Evolutionary conservation across 257 asterid genomes (phyloP).

Genomic region (Solanum medicagineum): DNA sequence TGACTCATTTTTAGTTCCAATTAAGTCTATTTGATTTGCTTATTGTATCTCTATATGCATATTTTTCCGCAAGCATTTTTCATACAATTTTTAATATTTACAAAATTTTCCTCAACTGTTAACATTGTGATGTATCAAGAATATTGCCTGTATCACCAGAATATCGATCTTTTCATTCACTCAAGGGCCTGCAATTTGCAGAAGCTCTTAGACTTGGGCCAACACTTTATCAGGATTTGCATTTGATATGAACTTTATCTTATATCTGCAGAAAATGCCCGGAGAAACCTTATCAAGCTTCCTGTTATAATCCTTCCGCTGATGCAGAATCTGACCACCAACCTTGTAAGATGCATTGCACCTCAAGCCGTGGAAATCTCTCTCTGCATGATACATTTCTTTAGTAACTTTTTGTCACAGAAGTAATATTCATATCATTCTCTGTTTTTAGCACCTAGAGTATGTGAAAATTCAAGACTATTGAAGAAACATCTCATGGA

Average conservation of each 20-base stretch:
- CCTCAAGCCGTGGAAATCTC: background rate
- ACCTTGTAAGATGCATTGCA: background rate
- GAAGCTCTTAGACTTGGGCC: background rate
- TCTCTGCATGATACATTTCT: background rate
- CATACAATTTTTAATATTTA: background rate
- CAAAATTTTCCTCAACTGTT: background rate
- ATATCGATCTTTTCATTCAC: background rate
- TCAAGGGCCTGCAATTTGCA: background rate
- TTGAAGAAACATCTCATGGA: background rate
- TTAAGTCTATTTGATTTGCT: background rate
- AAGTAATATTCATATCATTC: background rate
- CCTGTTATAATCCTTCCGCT: background rate
- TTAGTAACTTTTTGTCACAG: background rate
- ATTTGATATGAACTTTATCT: background rate
- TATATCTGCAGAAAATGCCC: background rate
- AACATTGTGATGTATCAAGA: background rate
- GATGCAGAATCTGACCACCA: background rate
- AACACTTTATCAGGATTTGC: background rate
- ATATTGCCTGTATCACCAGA: background rate
- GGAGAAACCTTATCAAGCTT: background rate
- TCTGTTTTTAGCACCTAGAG: slow-evolving; percentile 2
- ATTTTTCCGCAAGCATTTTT: background rate
- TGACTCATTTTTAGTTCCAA: background rate
- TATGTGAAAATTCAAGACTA: background rate
- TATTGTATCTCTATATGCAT: background rate